Conservation (phyloP, 2,329 filamentous ascomycete genomes). For the Diaporthe caulivora region DNA sequence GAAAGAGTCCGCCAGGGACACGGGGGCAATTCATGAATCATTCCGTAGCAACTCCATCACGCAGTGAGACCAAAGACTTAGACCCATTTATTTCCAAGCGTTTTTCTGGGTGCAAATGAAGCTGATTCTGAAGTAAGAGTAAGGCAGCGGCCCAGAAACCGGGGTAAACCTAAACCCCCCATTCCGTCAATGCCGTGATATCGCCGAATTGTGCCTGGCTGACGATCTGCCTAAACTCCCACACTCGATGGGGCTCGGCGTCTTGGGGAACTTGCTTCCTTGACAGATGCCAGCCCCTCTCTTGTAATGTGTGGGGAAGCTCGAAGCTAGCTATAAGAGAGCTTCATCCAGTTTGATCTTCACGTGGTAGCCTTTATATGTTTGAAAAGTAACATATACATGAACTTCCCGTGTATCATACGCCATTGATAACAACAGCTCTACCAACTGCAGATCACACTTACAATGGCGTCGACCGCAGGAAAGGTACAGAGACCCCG, state of each 20-base stretch:
- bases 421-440: neutral
- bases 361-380: neutral
- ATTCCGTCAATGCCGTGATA: constrained; percentile 33
- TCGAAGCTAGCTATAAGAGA: constrained; percentile 15
- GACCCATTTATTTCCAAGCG: neutral
- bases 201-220: constrained; percentile 27
- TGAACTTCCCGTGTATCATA: neutral
- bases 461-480: constrained; percentile 37
- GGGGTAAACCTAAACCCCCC: neutral
- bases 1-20: neutral
- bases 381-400: neutral
- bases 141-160: neutral
- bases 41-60: neutral
- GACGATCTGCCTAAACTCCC: neutral
- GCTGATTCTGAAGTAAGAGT: neutral
- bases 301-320: constrained; percentile 8
- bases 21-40: neutral
- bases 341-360: neutral
- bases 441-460: neutral
- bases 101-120: neutral
- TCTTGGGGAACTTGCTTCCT: neutral
- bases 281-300: constrained; percentile 22
- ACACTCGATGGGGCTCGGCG: constrained; percentile 19
- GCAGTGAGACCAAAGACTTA: neutral
- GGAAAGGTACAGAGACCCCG: constrained; percentile 34